Percentiles rank a stretch among this genome's conserved stretches.
These are phyloP conservation scores for Saccharomyces mikatae DNA, from an alignment of 805 yeast species.

Conservation along the genomic window DNA sequence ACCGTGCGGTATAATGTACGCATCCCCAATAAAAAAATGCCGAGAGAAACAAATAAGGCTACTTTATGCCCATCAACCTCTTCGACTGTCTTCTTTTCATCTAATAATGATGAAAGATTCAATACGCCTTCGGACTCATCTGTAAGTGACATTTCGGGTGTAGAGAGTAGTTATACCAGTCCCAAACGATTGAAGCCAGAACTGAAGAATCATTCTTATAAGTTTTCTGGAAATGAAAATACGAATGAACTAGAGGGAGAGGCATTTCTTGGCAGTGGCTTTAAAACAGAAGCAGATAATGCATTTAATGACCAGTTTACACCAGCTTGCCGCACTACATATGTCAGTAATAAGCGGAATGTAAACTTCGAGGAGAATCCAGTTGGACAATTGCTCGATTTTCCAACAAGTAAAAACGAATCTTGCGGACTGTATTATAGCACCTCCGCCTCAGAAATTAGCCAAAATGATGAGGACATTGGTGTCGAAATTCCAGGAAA, in stretches of 20 bases:
- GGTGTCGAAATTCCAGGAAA: background rate
- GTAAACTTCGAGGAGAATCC: background rate
- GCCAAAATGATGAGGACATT: background rate
- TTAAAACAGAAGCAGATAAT: background rate
- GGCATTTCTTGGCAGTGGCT: background rate
- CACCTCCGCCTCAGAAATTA: background rate
- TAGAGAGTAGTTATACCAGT: conserved; percentile 20
- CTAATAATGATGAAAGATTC: background rate
- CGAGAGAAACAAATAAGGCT: background rate
- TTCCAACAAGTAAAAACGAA: background rate
- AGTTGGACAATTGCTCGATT: background rate
- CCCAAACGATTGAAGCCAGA: conserved; percentile 11
- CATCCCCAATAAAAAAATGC: background rate
- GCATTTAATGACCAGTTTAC: background rate
- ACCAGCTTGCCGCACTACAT: background rate
- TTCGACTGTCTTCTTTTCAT: background rate
- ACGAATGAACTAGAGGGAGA: background rate
- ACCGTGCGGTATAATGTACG: background rate
- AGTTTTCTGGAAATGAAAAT: background rate
- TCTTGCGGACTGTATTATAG: background rate
- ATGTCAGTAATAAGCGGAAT: background rate
- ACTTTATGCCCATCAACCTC: background rate
- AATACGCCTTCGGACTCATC: conserved; percentile 32
- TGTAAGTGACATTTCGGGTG: conserved; percentile 32
- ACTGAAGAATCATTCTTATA: conserved; percentile 18